phyloP scores from a whole-genome alignment of 768 basidiomycete species.

The Imleria badia region DNA sequence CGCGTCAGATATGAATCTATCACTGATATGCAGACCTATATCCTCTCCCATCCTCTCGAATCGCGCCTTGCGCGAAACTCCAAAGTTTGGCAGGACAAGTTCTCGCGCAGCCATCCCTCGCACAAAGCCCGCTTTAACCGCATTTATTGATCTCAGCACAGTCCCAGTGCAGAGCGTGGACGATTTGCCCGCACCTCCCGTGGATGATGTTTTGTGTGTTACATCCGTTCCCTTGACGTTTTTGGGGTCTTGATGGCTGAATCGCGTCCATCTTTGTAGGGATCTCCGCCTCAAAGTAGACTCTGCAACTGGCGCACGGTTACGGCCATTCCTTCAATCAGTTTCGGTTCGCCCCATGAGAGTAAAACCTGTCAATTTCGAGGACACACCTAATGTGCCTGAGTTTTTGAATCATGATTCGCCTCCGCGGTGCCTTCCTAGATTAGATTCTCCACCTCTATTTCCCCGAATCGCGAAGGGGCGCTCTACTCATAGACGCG shows the following conservation, averaged over 20 bases:
- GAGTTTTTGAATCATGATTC: conserved; percentile 34
- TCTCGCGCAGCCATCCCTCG: conserved; percentile 28
- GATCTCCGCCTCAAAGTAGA: conserved; percentile 33
- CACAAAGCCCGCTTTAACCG: conserved; percentile 21
- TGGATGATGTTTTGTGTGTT: conserved; percentile 44
- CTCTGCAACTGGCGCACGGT: conserved; percentile 21
- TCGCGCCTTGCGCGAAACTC: conserved; percentile 48
- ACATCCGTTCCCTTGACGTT: neutral
- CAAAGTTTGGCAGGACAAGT: conserved; percentile 34
- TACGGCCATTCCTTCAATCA: conserved; percentile 30
- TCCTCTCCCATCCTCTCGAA: conserved; percentile 44
- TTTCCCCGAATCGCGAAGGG: conserved; percentile 37
- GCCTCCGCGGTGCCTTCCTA: conserved; percentile 25
- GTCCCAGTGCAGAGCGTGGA: conserved; percentile 33
- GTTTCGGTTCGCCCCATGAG: conserved; percentile 18
- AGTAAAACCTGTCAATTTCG: conserved; percentile 11
- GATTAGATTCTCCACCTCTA: conserved; percentile 41
- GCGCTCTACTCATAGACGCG: neutral
- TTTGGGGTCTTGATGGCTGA: neutral
- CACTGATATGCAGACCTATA: conserved; percentile 36
- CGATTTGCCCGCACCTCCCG: conserved; percentile 30
- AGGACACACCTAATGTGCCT: conserved; percentile 17
- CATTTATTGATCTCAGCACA: conserved; percentile 21
- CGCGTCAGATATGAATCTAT: conserved; percentile 26
- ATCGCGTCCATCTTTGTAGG: conserved; percentile 19